Conservation (phyloP, 495 filamentous ascomycete species). For the Penicillium silybi region DNA sequence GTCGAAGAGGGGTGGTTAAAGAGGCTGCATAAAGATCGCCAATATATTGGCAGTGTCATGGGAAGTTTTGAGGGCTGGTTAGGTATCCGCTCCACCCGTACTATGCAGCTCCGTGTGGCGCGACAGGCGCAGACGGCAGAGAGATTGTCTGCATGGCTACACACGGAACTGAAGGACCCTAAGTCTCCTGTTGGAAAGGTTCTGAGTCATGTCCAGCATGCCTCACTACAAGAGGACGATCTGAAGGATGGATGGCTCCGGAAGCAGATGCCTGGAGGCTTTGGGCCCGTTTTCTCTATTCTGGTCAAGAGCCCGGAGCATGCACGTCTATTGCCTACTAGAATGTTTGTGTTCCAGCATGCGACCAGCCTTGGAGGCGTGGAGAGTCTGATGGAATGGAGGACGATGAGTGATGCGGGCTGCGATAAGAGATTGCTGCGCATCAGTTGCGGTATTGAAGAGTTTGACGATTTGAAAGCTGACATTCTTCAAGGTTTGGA, state of each 20-base stretch:
- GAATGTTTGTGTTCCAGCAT: constrained; percentile 81
- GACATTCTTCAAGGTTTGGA: constrained; percentile 14
- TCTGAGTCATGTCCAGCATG: constrained; percentile 64
- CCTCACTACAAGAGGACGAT: constrained; percentile 58
- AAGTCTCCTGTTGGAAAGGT: constrained; percentile 39
- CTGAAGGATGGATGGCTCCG: constrained; percentile 62
- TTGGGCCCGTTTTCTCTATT: constrained; percentile 80
- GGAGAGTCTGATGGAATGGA: constrained; percentile 74
- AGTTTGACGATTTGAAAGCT: constrained; percentile 17
- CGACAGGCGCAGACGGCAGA: constrained; percentile 65
- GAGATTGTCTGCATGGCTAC: constrained; percentile 66
- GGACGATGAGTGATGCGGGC: constrained; percentile 53
- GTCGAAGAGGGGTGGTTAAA: constrained; percentile 46
- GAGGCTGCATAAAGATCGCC: constrained; percentile 57
- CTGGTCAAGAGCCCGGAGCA: constrained; percentile 52
- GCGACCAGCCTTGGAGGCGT: constrained; percentile 89
- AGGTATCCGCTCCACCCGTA: constrained; percentile 75
- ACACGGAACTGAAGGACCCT: constrained; percentile 35
- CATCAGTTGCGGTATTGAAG: constrained; percentile 18
- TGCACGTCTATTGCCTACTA: constrained; percentile 70
- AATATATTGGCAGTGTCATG: constrained; percentile 77
- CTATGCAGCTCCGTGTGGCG: constrained; percentile 73
- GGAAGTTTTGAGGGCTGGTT: constrained; percentile 89
- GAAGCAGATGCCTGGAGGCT: constrained; percentile 87
- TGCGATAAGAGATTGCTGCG: constrained; percentile 13